phyloP scores from a whole-genome alignment of 1,139 yeast genomes.

The Candida glucosophila region DNA sequence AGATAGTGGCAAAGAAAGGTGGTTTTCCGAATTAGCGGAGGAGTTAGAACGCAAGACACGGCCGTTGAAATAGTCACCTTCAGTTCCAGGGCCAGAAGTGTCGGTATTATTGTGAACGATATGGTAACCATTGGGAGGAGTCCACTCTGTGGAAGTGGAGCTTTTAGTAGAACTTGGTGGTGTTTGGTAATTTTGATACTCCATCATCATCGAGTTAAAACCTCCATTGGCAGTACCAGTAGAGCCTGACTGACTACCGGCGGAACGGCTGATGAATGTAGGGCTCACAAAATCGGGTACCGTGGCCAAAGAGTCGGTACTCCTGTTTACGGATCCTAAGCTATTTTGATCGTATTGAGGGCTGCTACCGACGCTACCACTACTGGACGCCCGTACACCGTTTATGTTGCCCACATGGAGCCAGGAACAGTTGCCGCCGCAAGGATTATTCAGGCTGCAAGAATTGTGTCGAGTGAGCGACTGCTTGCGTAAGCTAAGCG shows the following conservation, averaged over 20 bases:
- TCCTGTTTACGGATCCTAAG: conserved; percentile 16
- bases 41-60: conserved; percentile 17
- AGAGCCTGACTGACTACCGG: conserved; percentile 6
- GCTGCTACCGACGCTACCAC: conserved; percentile 3
- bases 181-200: conserved; percentile 22
- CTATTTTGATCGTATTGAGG: conserved; percentile 2
- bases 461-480: conserved; percentile 39
- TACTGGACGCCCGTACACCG: conserved; percentile 20
- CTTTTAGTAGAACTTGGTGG: conserved; percentile 35
- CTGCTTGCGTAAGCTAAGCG: conserved; percentile 33
- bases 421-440: conserved; percentile 25
- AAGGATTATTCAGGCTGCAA: conserved; percentile 21
- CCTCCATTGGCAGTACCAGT: conserved; percentile 7
- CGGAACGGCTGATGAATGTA: conserved; percentile 26
- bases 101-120: conserved; percentile 10
- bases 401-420: conserved; percentile 39
- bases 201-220: conserved; percentile 31
- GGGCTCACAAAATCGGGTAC: conserved; percentile 40
- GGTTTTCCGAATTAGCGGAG: conserved; percentile 16
- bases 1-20: conserved; percentile 29
- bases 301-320: conserved; percentile 38
- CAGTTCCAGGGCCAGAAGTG: conserved; percentile 7
- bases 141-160: conserved; percentile 16
- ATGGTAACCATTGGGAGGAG: conserved; percentile 8
- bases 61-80: conserved; percentile 19